phyloP scores from a whole-genome alignment of 2,329 filamentous ascomycete species.

The Apiospora kogelbergensis region DNA sequence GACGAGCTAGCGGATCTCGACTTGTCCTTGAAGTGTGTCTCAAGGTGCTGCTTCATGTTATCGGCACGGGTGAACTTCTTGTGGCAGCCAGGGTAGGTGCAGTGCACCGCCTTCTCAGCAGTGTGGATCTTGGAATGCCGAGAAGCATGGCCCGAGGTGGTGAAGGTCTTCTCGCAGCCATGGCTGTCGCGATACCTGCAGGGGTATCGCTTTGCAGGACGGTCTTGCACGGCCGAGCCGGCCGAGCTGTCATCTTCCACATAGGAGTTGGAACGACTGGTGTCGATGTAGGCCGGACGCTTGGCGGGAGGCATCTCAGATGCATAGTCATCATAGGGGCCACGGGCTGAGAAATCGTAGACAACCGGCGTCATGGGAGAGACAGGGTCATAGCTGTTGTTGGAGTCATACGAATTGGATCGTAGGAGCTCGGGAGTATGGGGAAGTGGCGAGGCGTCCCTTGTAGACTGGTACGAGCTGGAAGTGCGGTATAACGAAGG shows the following conservation, averaged over 20 bases:
- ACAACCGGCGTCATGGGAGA: constrained; percentile 57
- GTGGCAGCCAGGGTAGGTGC: constrained; percentile 67
- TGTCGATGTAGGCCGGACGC: constrained; percentile 41
- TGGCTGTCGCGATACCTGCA: constrained; percentile 72
- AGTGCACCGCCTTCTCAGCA: constrained; percentile 73
- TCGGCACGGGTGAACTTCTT: constrained; percentile 81
- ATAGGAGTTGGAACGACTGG: constrained; percentile 49
- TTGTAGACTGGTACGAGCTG: constrained; percentile 36
- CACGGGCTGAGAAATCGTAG: constrained; percentile 40
- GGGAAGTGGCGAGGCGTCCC: constrained; percentile 45
- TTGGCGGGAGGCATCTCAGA: constrained; percentile 36
- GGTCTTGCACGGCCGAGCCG: constrained; percentile 42
- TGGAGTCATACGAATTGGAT: constrained; percentile 62
- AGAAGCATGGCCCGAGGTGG: constrained; percentile 82
- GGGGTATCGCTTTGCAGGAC: constrained; percentile 66
- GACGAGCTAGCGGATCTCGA: constrained; percentile 41
- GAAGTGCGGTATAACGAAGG: constrained; percentile 34
- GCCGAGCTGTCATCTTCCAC: constrained; percentile 47
- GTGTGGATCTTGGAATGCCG: constrained; percentile 84
- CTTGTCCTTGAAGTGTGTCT: constrained; percentile 71
- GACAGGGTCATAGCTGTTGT: constrained; percentile 49
- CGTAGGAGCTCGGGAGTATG: constrained; percentile 58
- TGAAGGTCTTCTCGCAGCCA: constrained; percentile 77
- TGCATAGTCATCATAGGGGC: constrained; percentile 36
- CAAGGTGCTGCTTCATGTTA: constrained; percentile 85